Evolutionary conservation across 1,139 yeast genomes (phyloP), one percentile per base, ranked within the genome.

Genomic region (Scheffersomyces quercinus): DNA sequence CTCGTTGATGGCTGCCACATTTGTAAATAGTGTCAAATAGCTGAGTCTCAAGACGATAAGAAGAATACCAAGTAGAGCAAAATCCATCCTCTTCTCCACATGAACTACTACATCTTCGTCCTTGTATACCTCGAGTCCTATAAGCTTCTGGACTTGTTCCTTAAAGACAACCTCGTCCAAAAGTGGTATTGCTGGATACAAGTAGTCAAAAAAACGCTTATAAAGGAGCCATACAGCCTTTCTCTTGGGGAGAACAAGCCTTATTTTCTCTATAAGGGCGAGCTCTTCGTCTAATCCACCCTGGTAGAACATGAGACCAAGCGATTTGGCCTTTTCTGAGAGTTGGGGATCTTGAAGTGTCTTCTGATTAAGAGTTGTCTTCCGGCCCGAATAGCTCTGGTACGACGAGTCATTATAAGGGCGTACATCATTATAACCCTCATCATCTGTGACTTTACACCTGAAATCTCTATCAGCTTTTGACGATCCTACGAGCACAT

Each of bases 121-220:
- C 5, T 45, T 52, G 29, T 41, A 42, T 28, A 47, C 39, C 5
- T 40, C 45, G 5, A 53, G 49, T 4, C 62, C 64, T 6, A 60
- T 47, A n/a, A 65, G 49, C 37, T 53, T 54, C 10, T 52, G 42
- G n/a, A 70, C 37, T 4, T 65, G 49, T 3, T 45, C 53, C 31
- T 52, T 55, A 29, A 65, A 55, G 32, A 62, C 63, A 14, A 46
- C 50, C 49, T 80, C 82, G 54, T 80, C 84, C 12, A 80, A 48
- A 31, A 75, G 67, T 0, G 85, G 84, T 37, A 77, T 63, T 35
- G 70, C 71, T 1, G 82, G 79, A 50, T 79, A 77, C 9, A 79
- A 60, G 32, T 64, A 60, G 28, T 62, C 62, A 58, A 80, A 79
- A 49, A 73, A 81, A 20, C 75, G 54, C 31, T 58, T 57, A 14